phyloP scores from a whole-genome alignment of 306 rosid species.

The Biancaea sappan region DNA sequence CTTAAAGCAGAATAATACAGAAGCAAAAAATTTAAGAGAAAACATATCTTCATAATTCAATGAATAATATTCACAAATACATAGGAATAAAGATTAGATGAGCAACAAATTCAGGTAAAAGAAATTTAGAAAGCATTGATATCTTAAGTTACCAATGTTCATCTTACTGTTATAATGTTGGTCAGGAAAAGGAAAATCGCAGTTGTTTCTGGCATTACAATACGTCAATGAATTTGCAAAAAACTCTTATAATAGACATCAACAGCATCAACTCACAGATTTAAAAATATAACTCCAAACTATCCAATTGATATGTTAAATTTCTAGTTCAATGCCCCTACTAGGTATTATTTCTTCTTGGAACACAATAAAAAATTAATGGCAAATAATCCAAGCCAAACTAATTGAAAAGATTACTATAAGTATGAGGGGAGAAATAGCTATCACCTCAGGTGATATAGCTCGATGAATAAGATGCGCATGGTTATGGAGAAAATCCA shows the following conservation, averaged over 20 bases:
- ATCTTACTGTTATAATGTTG: not conserved
- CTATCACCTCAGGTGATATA: conserved; percentile 85
- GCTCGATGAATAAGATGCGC: conserved; percentile 92
- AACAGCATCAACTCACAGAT: not conserved
- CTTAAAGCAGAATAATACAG: not conserved
- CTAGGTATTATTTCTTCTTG: not conserved
- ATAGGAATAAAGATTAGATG: not conserved
- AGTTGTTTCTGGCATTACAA: no score
- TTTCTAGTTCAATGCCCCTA: conserved; percentile 8
- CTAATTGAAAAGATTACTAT: not conserved
- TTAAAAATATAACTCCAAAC: conserved; percentile 13
- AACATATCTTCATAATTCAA: not conserved
- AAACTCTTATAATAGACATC: not conserved
- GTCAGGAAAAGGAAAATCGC: not conserved
- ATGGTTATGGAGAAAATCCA: conserved; percentile 91
- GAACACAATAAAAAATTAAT: not conserved
- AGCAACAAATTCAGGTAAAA: not conserved
- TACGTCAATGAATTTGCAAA: not conserved
- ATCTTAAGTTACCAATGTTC: not conserved
- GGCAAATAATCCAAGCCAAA: conserved; percentile 16
- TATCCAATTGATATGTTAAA: not conserved
- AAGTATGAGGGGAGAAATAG: not conserved
- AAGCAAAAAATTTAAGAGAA: not conserved
- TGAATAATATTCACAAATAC: conserved; percentile 6
- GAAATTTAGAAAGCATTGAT: not conserved